A percentile compares a stretch with the other conserved stretches of the same genome.
phyloP scores from a whole-genome alignment of 2,329 filamentous ascomycete species.

The Akanthomyces lecanii region DNA sequence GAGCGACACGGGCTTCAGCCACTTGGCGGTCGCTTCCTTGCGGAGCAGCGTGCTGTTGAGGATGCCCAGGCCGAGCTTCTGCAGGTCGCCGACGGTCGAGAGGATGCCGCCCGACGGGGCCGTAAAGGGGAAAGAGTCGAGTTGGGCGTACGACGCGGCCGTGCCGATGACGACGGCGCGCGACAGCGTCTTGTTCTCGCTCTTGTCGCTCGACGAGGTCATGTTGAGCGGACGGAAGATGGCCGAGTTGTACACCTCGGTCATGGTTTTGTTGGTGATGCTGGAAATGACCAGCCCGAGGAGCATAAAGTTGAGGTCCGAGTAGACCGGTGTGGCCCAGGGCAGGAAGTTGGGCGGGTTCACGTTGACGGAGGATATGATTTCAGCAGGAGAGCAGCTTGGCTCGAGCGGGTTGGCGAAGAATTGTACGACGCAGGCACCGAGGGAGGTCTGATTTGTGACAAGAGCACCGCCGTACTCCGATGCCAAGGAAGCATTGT shows the following conservation, averaged over 20 bases:
- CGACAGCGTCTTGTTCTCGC: slow-evolving; percentile 2
- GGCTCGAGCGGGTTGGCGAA: background rate
- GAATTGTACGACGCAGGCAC: background rate
- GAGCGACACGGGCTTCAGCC: slow-evolving; percentile 38
- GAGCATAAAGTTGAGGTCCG: slow-evolving; percentile 10
- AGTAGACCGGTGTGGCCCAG: slow-evolving; percentile 9
- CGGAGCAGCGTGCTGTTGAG: slow-evolving; percentile 7
- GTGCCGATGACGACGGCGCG: slow-evolving; percentile 2
- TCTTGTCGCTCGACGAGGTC: slow-evolving; percentile 8
- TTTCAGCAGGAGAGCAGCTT: background rate
- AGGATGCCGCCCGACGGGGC: slow-evolving; percentile 6
- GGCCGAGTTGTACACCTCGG: background rate
- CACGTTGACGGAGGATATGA: background rate
- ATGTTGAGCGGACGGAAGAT: slow-evolving; percentile 12
- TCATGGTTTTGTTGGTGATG: background rate
- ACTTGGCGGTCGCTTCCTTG: slow-evolving; percentile 21
- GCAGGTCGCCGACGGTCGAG: slow-evolving; percentile 8
- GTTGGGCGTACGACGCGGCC: background rate
- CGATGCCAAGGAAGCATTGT: background rate
- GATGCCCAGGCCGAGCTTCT: slow-evolving; percentile 7
- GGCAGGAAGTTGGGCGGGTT: background rate
- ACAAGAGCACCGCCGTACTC: background rate
- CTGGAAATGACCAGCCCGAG: slow-evolving; percentile 8
- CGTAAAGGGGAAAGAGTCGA: background rate
- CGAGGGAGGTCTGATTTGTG: background rate